Base-by-base conservation (phyloP, 257 asterid genomes). In the Salvia rosmarinus region DNA sequence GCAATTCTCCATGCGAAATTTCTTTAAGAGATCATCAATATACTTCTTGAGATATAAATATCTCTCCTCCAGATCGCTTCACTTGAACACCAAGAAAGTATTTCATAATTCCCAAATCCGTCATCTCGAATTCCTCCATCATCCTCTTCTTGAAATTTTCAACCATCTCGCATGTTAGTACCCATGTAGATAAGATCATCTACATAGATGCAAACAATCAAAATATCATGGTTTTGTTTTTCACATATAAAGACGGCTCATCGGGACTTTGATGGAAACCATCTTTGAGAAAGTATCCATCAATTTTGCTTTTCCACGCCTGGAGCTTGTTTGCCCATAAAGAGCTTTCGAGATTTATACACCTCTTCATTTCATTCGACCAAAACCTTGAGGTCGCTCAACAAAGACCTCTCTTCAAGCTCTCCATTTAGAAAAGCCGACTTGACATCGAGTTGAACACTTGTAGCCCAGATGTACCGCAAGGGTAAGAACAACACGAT, bases 401-500 rank as follows among this genome's bases (percentile, higher is more conserved):
- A 9, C 14, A 42, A 42, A 42, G 10, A 10, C 4, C n/a, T 42
- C n/a, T 42, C 14, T 17, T 51, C 57, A 0, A 50, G 23, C 57
- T 50, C 57, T n/a, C 57, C 57, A 50, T n/a, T 51, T 51, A 51
- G 30, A 25, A 25, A 25, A 25, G 57, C 7, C 3, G 25, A 51
- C 6, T 25, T 25, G 30, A 51, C 12, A 4, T 16, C 28, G 11
- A 51, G 57, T 51, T 51, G 57, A 51, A 16, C 16, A 51, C 14
- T 51, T 51, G 23, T 2, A 51, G 57, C 57, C 57, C 10, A 51
- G 16, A 17, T 51, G 23, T 51, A 25, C 23, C 16, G 20, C 57
- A 51, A 51, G 57, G 16, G 57, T 25, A n/a, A 51, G 57, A 51
- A 51, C 57, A 51, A 51, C 57, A 51, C 57, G 5, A 16, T 16